Conservation (phyloP, 257 asterid species). For the Primulina huaijiensis region DNA sequence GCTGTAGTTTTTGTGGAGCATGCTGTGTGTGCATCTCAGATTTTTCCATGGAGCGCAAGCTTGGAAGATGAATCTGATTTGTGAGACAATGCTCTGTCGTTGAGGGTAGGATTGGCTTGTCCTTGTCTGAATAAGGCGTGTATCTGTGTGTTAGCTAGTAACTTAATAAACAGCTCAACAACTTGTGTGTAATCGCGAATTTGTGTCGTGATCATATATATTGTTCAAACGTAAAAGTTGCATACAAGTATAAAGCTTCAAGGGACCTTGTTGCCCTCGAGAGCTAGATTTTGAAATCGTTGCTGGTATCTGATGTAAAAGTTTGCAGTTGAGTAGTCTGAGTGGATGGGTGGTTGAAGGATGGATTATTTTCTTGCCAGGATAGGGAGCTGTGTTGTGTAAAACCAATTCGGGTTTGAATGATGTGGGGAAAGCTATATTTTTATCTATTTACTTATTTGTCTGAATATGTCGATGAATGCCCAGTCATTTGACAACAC, state of each 20-base stretch:
- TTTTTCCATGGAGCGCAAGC: conserved; percentile 67
- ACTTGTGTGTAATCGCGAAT: background rate
- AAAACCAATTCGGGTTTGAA: background rate
- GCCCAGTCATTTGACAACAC: too few relatives aligned
- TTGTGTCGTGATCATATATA: background rate
- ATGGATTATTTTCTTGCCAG: background rate
- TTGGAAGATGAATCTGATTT: conserved; percentile 49
- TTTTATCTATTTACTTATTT: too few relatives aligned
- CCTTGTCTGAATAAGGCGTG: conserved; percentile 36
- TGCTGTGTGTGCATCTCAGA: conserved; percentile 35
- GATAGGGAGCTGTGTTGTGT: background rate
- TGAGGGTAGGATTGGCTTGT: conserved; percentile 39
- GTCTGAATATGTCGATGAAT: too few relatives aligned
- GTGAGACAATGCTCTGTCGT: conserved; percentile 6
- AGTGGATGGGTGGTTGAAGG: background rate
- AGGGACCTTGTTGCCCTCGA: background rate
- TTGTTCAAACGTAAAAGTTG: background rate
- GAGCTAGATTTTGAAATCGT: background rate
- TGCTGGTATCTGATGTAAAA: background rate
- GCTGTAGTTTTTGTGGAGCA: conserved; percentile 40
- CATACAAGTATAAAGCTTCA: background rate
- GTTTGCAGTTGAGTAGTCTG: too few relatives aligned
- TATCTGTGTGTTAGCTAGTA: background rate
- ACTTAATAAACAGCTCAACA: background rate
- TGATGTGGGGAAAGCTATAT: background rate